phyloP scores from a whole-genome alignment of 169 alveolate species.

The Plasmodium gonderi region DNA sequence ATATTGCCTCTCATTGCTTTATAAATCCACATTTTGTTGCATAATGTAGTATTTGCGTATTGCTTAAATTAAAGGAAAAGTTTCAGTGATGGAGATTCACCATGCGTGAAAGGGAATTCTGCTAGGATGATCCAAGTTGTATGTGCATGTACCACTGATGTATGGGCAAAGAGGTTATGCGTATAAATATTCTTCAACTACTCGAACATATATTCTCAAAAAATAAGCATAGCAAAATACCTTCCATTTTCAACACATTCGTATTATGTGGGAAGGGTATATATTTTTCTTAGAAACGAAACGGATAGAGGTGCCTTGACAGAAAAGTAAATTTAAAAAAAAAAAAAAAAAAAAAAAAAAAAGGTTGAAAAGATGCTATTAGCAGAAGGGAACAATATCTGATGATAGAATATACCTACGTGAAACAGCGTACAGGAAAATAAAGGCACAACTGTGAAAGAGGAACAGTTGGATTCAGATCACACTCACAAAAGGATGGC shows the following conservation, averaged over 20 bases:
- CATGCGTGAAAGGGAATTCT: too few species aligned
- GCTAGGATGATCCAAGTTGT: too few species aligned
- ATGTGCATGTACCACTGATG: too few species aligned
- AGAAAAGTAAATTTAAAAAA: neutral
- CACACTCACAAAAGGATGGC: neutral
- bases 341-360: neutral
- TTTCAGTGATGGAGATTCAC: too few species aligned
- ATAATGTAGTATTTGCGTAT: too few species aligned
- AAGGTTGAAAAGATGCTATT: neutral
- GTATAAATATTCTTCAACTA: neutral
- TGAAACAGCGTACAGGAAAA: neutral
- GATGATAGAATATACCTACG: neutral
- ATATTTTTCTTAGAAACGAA: neutral
- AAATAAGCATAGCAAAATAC: neutral
- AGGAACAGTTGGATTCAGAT: neutral
- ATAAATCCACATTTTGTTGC: too few species aligned
- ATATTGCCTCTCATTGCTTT: too few species aligned
- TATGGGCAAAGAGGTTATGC: too few species aligned
- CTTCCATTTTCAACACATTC: neutral
- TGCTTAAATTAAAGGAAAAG: too few species aligned
- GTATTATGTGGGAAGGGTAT: neutral
- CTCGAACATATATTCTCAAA: neutral
- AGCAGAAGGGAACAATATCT: neutral
- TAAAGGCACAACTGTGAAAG: neutral
- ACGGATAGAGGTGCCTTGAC: neutral